These are phyloP conservation scores for Cenchrus americanus DNA, from an alignment of 176 grass and related monocot genomes.

Conservation along the genomic window DNA sequence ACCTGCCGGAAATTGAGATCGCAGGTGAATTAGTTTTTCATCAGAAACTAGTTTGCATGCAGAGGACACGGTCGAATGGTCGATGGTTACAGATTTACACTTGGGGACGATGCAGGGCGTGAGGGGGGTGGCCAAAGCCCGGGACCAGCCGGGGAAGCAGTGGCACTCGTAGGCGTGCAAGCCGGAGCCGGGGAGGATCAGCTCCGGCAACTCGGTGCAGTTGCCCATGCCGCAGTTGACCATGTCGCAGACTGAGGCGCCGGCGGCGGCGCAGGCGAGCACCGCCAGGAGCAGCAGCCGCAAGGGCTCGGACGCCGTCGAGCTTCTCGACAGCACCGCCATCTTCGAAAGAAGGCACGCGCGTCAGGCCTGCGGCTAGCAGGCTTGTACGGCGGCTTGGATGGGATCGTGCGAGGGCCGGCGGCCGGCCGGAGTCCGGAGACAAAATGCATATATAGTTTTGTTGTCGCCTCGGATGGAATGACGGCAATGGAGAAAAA, in stretches of 20 bases:
- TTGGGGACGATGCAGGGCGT: constrained; percentile 16
- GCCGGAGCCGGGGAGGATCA: too few species aligned
- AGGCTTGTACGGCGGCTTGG: background rate
- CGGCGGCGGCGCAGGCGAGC: too few species aligned
- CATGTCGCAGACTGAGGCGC: background rate
- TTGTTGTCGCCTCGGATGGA: background rate
- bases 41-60: too few species aligned
- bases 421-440: background rate
- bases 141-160: constrained; percentile 19
- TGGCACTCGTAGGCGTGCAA: background rate
- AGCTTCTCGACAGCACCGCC: too few species aligned
- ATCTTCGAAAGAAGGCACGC: too few species aligned
- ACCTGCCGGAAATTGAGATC: background rate
- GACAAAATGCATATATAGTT: background rate
- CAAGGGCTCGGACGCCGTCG: too few species aligned
- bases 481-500: background rate
- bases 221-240: constrained; percentile 10
- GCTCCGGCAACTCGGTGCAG: background rate
- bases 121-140: fast-evolving
- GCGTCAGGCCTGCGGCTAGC: too few species aligned
- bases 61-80: too few species aligned
- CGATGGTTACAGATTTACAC: background rate
- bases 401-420: too few species aligned
- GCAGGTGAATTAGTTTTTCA: background rate
- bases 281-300: too few species aligned